Conservation (phyloP, 176 grass and related monocot species). For the Ensete glaucum region DNA sequence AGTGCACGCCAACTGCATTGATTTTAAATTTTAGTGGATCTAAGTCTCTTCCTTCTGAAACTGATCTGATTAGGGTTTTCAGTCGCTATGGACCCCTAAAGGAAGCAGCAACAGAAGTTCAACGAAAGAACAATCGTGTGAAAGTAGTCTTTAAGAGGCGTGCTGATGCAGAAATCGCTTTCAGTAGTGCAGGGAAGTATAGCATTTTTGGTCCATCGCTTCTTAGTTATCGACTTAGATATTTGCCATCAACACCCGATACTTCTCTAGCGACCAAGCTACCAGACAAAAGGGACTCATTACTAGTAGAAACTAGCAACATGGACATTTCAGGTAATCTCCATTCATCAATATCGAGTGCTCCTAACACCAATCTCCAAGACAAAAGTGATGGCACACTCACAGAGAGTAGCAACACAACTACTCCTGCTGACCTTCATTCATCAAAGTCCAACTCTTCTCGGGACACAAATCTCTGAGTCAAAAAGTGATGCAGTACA, state of each 20-base stretch:
- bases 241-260: slow-evolving; percentile 31
- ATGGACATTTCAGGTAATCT: not conserved
- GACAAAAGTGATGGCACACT: not conserved
- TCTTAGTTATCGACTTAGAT: slow-evolving; percentile 46
- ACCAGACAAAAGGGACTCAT: not conserved
- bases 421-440: not conserved
- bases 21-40: slow-evolving; percentile 70
- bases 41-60: slow-evolving; percentile 51
- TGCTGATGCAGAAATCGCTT: slow-evolving; percentile 66
- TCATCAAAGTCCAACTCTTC: not conserved
- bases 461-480: not conserved
- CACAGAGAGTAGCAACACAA: not conserved
- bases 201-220: slow-evolving; percentile 56
- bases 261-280: not conserved
- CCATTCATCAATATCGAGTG: not conserved
- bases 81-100: slow-evolving; percentile 53
- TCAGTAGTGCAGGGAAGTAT: slow-evolving; percentile 47
- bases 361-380: not conserved
- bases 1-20: slow-evolving; percentile 51
- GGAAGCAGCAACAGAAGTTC: slow-evolving; percentile 54
- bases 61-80: slow-evolving; percentile 49
- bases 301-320: not conserved
- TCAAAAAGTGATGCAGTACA: not conserved
- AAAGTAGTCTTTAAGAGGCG: slow-evolving; percentile 69
- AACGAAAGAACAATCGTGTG: slow-evolving; percentile 31